phyloP scores from a whole-genome alignment of 768 basidiomycete species.

The Gautieria morchelliformis region DNA sequence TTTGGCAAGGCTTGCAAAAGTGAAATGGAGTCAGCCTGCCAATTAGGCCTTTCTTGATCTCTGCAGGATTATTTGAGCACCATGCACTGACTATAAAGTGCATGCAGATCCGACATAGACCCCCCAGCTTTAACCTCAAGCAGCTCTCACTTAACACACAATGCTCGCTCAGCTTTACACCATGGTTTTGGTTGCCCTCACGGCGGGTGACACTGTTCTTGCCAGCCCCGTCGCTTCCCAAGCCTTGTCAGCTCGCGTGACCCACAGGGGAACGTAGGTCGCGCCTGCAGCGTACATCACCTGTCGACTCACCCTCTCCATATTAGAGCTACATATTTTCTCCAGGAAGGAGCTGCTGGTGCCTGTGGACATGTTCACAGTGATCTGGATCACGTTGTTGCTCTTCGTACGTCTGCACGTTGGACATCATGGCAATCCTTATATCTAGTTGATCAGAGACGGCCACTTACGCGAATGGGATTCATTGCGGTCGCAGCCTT shows the following conservation, averaged over 20 bases:
- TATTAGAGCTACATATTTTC: constrained; percentile 53
- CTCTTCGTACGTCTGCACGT: constrained; percentile 17
- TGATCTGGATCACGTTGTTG: constrained; percentile 37
- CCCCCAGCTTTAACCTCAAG: too few relatives aligned
- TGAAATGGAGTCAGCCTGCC: too few relatives aligned
- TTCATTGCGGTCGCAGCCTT: constrained; percentile 52
- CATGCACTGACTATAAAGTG: too few relatives aligned
- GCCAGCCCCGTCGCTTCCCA: neutral
- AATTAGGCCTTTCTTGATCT: too few relatives aligned
- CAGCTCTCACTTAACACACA: neutral
- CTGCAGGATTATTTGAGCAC: too few relatives aligned
- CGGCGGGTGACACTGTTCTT: neutral
- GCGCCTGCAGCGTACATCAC: neutral
- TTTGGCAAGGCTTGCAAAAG: too few relatives aligned
- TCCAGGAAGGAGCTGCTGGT: constrained; percentile 64
- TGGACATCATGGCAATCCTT: neutral
- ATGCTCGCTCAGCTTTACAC: neutral
- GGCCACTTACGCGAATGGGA: neutral
- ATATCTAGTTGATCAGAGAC: neutral
- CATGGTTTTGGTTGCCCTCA: neutral
- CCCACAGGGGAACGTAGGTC: neutral
- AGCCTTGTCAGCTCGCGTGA: neutral
- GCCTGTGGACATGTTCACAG: constrained; percentile 59
- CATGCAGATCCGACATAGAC: too few relatives aligned
- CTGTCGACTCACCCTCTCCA: constrained; percentile 18